Evolutionary conservation across 768 basidiomycete genomes (phyloP), one percentile per base, ranked within the genome.

Genomic region (Leucogyrophana mollusca): DNA sequence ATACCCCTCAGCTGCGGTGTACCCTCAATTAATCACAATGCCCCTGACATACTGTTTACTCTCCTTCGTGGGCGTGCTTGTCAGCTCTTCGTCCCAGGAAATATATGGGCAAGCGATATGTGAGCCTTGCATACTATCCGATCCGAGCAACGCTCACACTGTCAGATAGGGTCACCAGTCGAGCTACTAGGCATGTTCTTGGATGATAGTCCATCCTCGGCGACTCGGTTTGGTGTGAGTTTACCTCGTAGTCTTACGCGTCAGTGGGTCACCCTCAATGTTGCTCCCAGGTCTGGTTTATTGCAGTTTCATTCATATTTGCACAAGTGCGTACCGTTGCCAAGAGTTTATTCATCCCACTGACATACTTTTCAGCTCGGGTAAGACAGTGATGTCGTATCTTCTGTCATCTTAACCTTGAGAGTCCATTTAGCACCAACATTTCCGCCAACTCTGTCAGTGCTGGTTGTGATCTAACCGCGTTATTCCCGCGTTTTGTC

Each of bases 371-470:
- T 54, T 20, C 49, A 50, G 43, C 30, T 46, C 21, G 45, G 36
- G 27, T 30, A 45, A 40, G 32, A 44, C 21, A 18, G 17, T 34
- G 60, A 65, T 63, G 46, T 60, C 51, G 63, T 65, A 55, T 20
- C 56, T 58, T 34, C 25, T 30, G 45, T 43, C 9, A 22, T 25
- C 30, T 43, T 35, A 48, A 40, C 18, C n/a, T n/a, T 37, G 44
- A 33, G 39, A 16, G 50, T 44, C 44, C 43, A 44, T 46, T 46
- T 52, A 85, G 83, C 14, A 87, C 85, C 23, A 90, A 88, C 62
- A 85, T 88, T 56, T 85, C 87, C 9, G 89, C 88, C 23, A 91
- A 92, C 68, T 83, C 85, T 4, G 79, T 91, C 58, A 85, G 82
- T 35, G 88, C 90, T 3, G 88, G 90, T 11, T 90, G 87, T 57